Percentiles rank a stretch among this genome's conserved stretches.
These are phyloP conservation scores for Apiosordaria backusii DNA, from an alignment of 495 filamentous ascomycete species.

Conservation along the genomic window DNA sequence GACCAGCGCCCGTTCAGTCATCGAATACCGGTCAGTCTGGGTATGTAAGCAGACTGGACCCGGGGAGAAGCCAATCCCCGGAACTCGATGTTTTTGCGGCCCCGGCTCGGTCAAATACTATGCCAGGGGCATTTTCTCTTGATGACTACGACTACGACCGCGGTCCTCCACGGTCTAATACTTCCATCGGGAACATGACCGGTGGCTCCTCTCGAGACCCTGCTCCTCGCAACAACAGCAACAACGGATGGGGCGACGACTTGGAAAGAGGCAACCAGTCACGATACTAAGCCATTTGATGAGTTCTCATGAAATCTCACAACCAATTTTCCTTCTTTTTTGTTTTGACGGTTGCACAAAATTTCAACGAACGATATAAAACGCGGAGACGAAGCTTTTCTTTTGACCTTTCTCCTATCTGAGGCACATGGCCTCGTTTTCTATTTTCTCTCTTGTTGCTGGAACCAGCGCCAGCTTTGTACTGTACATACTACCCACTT, in stretches of 20 bases:
- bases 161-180: neutral
- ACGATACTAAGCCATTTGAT: constrained; percentile 9
- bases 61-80: neutral
- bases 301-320: neutral
- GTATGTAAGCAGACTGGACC: neutral
- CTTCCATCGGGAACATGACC: neutral
- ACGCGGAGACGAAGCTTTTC: neutral
- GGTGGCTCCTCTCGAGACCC: neutral
- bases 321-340: neutral
- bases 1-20: too few relatives aligned
- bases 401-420: neutral
- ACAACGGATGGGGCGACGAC: constrained; percentile 13
- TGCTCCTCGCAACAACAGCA: neutral
- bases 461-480: neutral
- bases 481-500: neutral
- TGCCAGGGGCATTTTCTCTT: neutral
- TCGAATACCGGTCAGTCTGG: neutral
- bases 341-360: neutral
- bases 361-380: neutral
- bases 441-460: neutral
- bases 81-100: neutral
- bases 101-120: neutral
- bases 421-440: neutral
- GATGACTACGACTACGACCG: neutral
- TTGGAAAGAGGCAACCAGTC: constrained; percentile 8